Conservation (phyloP, 768 basidiomycete species). For the Phlebiopsis gigantea region DNA sequence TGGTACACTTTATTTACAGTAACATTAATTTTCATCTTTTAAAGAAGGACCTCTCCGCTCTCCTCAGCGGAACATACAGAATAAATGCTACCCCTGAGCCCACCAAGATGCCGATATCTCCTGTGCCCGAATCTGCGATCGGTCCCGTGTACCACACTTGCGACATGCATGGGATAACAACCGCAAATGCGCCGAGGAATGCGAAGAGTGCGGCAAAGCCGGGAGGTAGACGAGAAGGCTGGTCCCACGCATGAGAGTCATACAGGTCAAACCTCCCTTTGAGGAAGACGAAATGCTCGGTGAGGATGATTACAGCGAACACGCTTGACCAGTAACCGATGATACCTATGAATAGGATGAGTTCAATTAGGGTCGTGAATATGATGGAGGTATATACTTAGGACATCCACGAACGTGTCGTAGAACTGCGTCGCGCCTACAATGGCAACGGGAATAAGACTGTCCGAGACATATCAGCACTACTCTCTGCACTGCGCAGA, state of each 20-base stretch:
- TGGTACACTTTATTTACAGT: background rate
- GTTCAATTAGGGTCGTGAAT: background rate
- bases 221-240: slow-evolving; percentile 31
- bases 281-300: slow-evolving; percentile 42
- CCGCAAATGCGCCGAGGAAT: slow-evolving; percentile 33
- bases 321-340: slow-evolving; percentile 41
- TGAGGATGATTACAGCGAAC: slow-evolving; percentile 34
- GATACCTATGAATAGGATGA: slow-evolving; percentile 26
- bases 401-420: slow-evolving; percentile 36
- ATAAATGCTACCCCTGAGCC: slow-evolving; percentile 31
- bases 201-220: slow-evolving; percentile 37
- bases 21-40: slow-evolving; percentile 5
- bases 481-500: background rate
- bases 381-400: slow-evolving; percentile 24
- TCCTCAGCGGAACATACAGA: slow-evolving; percentile 25
- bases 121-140: slow-evolving; percentile 37
- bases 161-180: slow-evolving; percentile 43
- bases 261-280: slow-evolving; percentile 30
- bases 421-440: slow-evolving; percentile 43
- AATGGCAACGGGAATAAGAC: slow-evolving; percentile 42
- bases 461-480: slow-evolving; percentile 15
- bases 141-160: slow-evolving; percentile 50
- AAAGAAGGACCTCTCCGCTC: slow-evolving; percentile 22
- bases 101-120: slow-evolving; percentile 44
- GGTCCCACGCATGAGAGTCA: slow-evolving; percentile 33